Percentiles rank a stretch among this genome's conserved stretches.
Evolutionary conservation across 768 basidiomycete species (phyloP).

Genomic region (Naganishia onofrii): DNA sequence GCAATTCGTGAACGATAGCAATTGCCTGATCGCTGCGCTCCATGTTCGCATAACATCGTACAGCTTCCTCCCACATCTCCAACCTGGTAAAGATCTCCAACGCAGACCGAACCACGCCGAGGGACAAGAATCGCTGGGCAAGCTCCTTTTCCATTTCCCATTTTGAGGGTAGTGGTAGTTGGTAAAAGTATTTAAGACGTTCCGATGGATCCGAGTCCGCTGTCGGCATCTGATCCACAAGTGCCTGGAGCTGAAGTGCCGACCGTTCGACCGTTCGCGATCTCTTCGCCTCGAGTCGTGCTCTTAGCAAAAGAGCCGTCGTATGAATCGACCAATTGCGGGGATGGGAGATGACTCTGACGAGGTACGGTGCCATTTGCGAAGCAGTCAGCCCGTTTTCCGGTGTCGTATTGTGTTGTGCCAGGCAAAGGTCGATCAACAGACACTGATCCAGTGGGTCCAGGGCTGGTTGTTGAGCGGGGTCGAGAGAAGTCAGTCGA

Average conservation of each 20-base stretch:
- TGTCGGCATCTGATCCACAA: slow-evolving; percentile 95
- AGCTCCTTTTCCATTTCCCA: slow-evolving; percentile 95
- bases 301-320: slow-evolving; percentile 89
- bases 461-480: slow-evolving; percentile 75
- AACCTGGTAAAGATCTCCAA: slow-evolving; percentile 88
- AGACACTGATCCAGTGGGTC: slow-evolving; percentile 93
- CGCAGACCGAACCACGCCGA: slow-evolving; percentile 86
- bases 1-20: slow-evolving; percentile 74
- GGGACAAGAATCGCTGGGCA: slow-evolving; percentile 71
- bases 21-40: slow-evolving; percentile 76
- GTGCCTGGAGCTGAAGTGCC: slow-evolving; percentile 85
- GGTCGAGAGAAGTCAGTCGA: slow-evolving; percentile 70
- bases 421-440: slow-evolving; percentile 80
- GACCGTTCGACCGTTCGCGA: slow-evolving; percentile 91
- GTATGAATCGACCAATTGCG: slow-evolving; percentile 93
- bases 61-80: slow-evolving; percentile 99
- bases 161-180: slow-evolving; percentile 75
- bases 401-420: slow-evolving; percentile 77
- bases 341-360: slow-evolving; percentile 83
- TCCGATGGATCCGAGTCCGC: slow-evolving; percentile 71
- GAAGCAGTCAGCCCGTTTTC: slow-evolving; percentile 83
- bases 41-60: slow-evolving; percentile 77
- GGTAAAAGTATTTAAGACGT: slow-evolving; percentile 74
- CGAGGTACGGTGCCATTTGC: slow-evolving; percentile 88
- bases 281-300: slow-evolving; percentile 80